A percentile compares a stretch with the other conserved stretches of the same genome.
Conservation (phyloP, 352 stramenopile genomes). For the Plasmopara muralis region DNA sequence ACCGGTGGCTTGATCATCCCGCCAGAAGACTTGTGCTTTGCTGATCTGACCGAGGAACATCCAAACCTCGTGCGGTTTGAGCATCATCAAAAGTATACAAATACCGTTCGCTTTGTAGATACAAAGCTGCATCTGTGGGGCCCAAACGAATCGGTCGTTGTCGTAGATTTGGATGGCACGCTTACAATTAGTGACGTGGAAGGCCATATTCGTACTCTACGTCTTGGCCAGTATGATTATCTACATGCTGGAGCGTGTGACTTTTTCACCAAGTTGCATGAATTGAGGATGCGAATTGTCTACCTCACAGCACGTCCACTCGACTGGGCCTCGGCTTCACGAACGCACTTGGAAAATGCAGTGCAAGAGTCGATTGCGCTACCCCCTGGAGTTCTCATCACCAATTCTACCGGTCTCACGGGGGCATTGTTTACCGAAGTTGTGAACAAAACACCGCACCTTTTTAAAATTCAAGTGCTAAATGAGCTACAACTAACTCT, state of each 20-base stretch:
- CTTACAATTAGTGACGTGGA: conserved; percentile 83
- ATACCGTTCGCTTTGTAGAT: conserved; percentile 71
- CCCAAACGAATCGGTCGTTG: conserved; percentile 72
- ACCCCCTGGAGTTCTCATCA: conserved; percentile 68
- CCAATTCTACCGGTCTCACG: conserved; percentile 72
- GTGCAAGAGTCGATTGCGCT: conserved; percentile 50
- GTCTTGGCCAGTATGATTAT: conserved; percentile 79
- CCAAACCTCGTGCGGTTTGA: conserved; percentile 72
- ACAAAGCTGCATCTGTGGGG: conserved; percentile 68
- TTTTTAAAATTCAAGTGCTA: conserved; percentile 79
- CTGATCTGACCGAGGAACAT: conserved; percentile 53
- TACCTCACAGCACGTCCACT: conserved; percentile 78
- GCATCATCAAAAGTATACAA: conserved; percentile 60
- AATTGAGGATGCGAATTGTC: conserved; percentile 65
- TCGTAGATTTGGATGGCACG: conserved; percentile 77
- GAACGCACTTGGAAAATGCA: conserved; percentile 70
- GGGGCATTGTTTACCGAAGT: conserved; percentile 75
- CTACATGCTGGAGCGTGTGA: conserved; percentile 68
- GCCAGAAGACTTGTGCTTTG: conserved; percentile 40
- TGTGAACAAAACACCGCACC: conserved; percentile 79
- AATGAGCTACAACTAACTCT: conserved; percentile 77
- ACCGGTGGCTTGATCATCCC: conserved; percentile 58
- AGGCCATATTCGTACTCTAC: conserved; percentile 77
- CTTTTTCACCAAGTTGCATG: conserved; percentile 78
- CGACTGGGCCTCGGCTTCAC: conserved; percentile 66